A percentile compares a stretch with the other conserved stretches of the same genome.
Conservation (phyloP, 805 yeast species). For the Scheffersomyces coipomensis region DNA sequence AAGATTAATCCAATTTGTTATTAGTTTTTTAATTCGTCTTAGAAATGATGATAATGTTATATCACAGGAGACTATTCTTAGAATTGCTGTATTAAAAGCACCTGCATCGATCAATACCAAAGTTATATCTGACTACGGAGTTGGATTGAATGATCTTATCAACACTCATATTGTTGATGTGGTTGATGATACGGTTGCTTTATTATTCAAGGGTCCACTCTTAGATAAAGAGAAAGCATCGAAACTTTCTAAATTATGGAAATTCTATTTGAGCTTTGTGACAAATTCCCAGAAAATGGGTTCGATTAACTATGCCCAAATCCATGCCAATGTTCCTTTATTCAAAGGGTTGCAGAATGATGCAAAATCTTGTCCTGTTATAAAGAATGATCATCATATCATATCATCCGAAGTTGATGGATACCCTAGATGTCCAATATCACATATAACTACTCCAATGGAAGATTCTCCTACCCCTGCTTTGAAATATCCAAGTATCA, state of each 20-base stretch:
- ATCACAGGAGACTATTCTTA: conserved; percentile 2
- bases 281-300: conserved; percentile 26
- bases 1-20: conserved; percentile 27
- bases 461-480: conserved; percentile 7
- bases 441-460: conserved; percentile 21
- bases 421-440: conserved; percentile 21
- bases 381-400: neutral
- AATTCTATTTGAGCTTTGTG: conserved; percentile 36
- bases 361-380: conserved; percentile 3
- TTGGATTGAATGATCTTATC: conserved; percentile 5
- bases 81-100: neutral
- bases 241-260: conserved; percentile 33
- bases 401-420: conserved; percentile 1
- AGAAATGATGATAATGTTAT: conserved; percentile 7
- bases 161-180: conserved; percentile 7
- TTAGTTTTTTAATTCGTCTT: conserved; percentile 31
- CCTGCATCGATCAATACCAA: neutral
- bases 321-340: conserved; percentile 29
- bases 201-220: conserved; percentile 9
- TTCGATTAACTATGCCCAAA: conserved; percentile 28
- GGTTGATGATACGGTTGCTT: conserved; percentile 11
- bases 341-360: conserved; percentile 11
- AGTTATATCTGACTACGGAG: neutral
- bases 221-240: conserved; percentile 13
- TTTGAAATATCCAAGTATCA: neutral